Evolutionary conservation across 345 rosid genomes (phyloP).

Genomic region (Bretschneidera sinensis): DNA sequence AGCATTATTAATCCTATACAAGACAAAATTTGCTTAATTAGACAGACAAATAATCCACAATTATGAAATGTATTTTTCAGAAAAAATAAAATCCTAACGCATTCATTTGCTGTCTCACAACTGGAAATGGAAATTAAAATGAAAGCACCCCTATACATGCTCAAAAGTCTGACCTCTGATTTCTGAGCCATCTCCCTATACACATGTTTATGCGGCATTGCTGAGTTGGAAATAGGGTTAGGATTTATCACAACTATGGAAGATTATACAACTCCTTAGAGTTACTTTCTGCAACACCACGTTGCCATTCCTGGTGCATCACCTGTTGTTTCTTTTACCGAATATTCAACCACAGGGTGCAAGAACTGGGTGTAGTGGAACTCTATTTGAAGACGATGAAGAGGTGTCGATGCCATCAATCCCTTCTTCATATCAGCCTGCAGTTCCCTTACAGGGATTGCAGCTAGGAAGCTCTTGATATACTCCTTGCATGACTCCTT

Average conservation of each 20-base stretch:
- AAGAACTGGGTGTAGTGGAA: slow-evolving; percentile 62
- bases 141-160: background rate
- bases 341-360: background rate
- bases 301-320: background rate
- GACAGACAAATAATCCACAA: too few relatives aligned
- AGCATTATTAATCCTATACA: too few relatives aligned
- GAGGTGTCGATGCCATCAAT: slow-evolving; percentile 60
- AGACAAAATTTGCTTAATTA: too few relatives aligned
- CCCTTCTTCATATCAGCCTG: slow-evolving; percentile 91
- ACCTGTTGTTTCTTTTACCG: background rate
- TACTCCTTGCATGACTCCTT: slow-evolving; percentile 94
- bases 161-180: too few relatives aligned
- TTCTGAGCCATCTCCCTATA: background rate
- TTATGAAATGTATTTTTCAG: too few relatives aligned
- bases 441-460: slow-evolving; percentile 83
- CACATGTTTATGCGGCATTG: background rate
- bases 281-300: background rate
- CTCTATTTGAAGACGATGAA: slow-evolving; percentile 86
- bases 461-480: slow-evolving; percentile 91
- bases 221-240: background rate
- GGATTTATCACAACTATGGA: background rate
- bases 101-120: background rate
- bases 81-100: background rate
- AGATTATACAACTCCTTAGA: background rate
- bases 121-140: too few relatives aligned